Evolutionary conservation across 768 basidiomycete species (phyloP), one percentile per base, ranked within the genome.

Genomic region (Hygrophoropsis aurantiaca): DNA sequence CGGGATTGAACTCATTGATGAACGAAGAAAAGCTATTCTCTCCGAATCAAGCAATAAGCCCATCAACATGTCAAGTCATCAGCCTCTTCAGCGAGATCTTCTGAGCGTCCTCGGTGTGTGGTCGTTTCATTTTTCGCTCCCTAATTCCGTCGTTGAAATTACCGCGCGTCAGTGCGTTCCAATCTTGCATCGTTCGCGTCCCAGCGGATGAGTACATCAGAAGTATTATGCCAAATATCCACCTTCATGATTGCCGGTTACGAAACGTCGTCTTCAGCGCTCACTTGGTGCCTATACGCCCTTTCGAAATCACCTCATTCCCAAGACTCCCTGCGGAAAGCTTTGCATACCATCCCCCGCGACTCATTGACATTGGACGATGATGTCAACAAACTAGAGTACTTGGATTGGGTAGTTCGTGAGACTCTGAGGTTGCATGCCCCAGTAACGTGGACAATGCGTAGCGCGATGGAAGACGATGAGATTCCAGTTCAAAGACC

Each of bases 221-320:
- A 87, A 51, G 74, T 79, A 2, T 65, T 81, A 19, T 80, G 73
- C 53, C 85, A 84, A 53, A 84, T 85, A 50, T 75, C 78, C 10
- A 84, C 81, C 0, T 84, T 85, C 58, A 69, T 85, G 24, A 72
- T 78, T 11, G 80, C 81, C 4, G 84, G 85, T 10, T 78, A 87
- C 65, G 84, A 86, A 59, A 83, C 82, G 1, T 77, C 77, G 15
- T 71, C 79, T 1, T 72, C 72, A 5, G 78, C 81, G 3, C 66
- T 85, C 13, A 73, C 80, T 6, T 87, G 83, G 83, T 77, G 77
- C 45, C 68, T 87, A 3, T 82, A 81, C 58, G 74, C 77, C 35
- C 74, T 87, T 44, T 66, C 75, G 5, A 67, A 71, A 45, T 58
- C 74, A 39, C 75, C 74, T 0, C 61, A 59, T 3, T 60, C 64